Conservation (phyloP, 306 rosid species). For the Inga oerstediana region DNA sequence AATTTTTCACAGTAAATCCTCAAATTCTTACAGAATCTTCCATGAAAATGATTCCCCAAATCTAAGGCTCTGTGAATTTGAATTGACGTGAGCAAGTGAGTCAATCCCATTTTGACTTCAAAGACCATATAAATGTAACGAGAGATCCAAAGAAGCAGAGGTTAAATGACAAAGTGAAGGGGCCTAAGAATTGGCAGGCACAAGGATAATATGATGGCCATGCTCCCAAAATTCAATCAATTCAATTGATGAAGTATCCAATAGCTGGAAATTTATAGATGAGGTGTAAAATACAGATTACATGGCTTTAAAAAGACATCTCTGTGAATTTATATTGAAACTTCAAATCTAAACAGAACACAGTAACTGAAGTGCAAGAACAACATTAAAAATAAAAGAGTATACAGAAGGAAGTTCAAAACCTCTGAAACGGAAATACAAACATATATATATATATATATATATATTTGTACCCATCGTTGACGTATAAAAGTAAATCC, state of each 20-base stretch:
- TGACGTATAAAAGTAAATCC: background rate
- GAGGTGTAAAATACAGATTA: background rate
- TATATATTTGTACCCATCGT: background rate
- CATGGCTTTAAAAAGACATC: background rate
- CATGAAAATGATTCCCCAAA: constrained; percentile 6
- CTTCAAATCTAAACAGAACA: background rate
- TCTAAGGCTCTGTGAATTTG: background rate
- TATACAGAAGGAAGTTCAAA: background rate
- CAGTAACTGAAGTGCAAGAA: background rate
- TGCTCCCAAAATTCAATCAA: background rate
- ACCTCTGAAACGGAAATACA: background rate
- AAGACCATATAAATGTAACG: background rate
- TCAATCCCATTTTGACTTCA: background rate
- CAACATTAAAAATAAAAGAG: no score
- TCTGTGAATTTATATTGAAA: background rate
- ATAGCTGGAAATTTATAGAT: background rate
- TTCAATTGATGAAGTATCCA: background rate
- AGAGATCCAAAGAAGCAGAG: background rate
- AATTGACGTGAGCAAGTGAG: background rate
- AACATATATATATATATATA: no score
- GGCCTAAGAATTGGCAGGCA: background rate
- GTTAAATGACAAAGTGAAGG: background rate
- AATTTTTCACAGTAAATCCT: constrained; percentile 10
- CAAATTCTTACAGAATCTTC: constrained; percentile 15
- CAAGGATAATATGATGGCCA: background rate